Evolutionary conservation across 2,329 filamentous ascomycete species (phyloP).

Genomic region (Atkinsonella hypoxylon): DNA sequence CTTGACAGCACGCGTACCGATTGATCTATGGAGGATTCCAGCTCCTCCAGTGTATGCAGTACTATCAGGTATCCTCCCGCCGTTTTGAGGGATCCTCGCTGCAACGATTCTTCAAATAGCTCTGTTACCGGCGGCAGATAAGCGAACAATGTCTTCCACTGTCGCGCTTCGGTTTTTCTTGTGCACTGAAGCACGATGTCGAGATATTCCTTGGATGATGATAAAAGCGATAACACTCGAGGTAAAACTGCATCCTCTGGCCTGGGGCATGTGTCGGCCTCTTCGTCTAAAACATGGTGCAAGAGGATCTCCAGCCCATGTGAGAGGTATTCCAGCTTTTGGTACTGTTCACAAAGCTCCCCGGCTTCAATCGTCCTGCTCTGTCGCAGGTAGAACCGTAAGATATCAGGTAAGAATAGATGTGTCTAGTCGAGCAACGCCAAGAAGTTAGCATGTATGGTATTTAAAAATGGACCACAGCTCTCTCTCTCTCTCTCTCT

Average conservation of each 20-base stretch:
- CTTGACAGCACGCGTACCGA: constrained; percentile 69
- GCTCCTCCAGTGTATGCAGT: constrained; percentile 68
- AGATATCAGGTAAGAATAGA: constrained; percentile 78
- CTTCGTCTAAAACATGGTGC: constrained; percentile 87
- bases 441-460: neutral
- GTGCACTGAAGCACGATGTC: constrained; percentile 96
- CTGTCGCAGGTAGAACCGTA: constrained; percentile 65
- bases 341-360: constrained; percentile 72
- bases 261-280: constrained; percentile 61
- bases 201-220: constrained; percentile 72
- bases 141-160: constrained; percentile 86
- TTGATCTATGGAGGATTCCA: constrained; percentile 59
- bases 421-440: constrained; percentile 51
- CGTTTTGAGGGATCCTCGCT: constrained; percentile 78
- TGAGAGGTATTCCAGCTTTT: constrained; percentile 79
- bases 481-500: neutral
- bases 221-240: constrained; percentile 50
- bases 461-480: neutral
- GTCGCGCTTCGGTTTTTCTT: constrained; percentile 88
- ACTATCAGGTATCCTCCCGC: constrained; percentile 95
- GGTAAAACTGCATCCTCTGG: constrained; percentile 54
- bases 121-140: constrained; percentile 84
- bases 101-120: constrained; percentile 84
- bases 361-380: constrained; percentile 73
- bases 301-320: constrained; percentile 87